Evolutionary conservation across 2,329 filamentous ascomycete species (phyloP), one percentile per base, ranked within the genome.

Genomic region (Fusarium subtropicale): DNA sequence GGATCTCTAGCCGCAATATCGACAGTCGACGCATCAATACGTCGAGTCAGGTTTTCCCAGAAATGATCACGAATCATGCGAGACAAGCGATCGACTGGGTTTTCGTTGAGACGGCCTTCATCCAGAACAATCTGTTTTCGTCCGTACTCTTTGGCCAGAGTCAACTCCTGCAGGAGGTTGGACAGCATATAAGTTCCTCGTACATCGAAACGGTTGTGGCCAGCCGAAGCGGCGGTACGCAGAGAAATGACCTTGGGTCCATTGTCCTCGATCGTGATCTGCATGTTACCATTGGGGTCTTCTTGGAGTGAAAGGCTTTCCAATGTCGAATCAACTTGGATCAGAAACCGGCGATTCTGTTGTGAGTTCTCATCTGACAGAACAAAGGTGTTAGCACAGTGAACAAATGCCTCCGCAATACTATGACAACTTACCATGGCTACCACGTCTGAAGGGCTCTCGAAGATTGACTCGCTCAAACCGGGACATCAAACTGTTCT

Each of bases 181-280:
- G 95, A 97, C 62, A 99, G 87, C 91, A 97, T 97, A 80, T 99
- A 99, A 33, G 93, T 98, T 75, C 96, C 96, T 70, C 95, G 92
- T 66, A 99, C 88, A 77, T 98, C 94, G 79, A 95, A 94, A 68
- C 90, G 90, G 76, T 94, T 95, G 82, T 92, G 89, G 42, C 94
- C 95, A 72, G 92, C 93, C 36, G 94, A 97, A 24, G 88, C 91
- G 30, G 92, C 91, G 5, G 95, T 97, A 69, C 93, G 92, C 38
- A 98, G 84, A 38, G 92, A 91, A 56, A 97, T 86, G 46, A 93
- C 91, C 86, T 98, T 99, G 51, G 96, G 95, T 0, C 96, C 96
- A 69, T 88, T 87, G 81, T 99, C 96, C 77, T 98, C 96, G 74
- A 98, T 97, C 31, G 96, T 99, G 79, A 99, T 99, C 80, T 98